A percentile compares a stretch with the other conserved stretches of the same genome.
These are phyloP conservation scores for Begonia peltatifolia DNA, from an alignment of 306 rosid species.

Conservation along the genomic window DNA sequence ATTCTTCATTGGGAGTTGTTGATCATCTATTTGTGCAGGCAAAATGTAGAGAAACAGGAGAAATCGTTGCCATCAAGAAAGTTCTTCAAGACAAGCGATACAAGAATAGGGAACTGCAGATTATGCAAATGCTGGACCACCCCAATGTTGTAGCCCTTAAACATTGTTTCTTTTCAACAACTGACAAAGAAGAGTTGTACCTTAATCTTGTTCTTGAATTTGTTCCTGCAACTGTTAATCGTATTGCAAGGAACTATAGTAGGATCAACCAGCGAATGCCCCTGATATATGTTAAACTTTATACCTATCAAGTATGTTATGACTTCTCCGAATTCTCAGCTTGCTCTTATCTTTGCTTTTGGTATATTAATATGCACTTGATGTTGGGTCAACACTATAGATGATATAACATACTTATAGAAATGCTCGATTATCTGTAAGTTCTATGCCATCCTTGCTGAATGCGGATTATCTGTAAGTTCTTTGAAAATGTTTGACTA, in stretches of 20 bases:
- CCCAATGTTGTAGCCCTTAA: slow-evolving; percentile 83
- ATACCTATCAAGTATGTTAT: slow-evolving; percentile 70
- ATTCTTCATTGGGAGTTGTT: not conserved
- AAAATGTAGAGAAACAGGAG: slow-evolving; percentile 96
- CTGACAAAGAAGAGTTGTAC: slow-evolving; percentile 88
- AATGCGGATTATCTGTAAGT: too few relatives aligned
- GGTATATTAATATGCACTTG: too few relatives aligned
- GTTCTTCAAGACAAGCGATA: slow-evolving; percentile 98
- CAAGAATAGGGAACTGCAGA: slow-evolving; percentile 92
- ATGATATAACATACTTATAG: too few relatives aligned
- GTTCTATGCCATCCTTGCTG: too few relatives aligned
- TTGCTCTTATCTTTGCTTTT: too few relatives aligned
- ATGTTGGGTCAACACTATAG: too few relatives aligned
- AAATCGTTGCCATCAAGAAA: slow-evolving; percentile 94
- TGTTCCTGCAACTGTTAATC: slow-evolving; percentile 89
- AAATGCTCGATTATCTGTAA: too few relatives aligned
- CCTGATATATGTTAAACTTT: slow-evolving; percentile 81
- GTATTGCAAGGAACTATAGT: slow-evolving; percentile 75
- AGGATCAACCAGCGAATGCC: slow-evolving; percentile 94
- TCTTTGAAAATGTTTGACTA: too few relatives aligned
- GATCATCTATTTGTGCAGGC: slow-evolving; percentile 34
- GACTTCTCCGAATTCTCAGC: not conserved
- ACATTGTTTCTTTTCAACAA: slow-evolving; percentile 87
- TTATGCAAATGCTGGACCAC: slow-evolving; percentile 98
- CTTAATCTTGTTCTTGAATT: slow-evolving; percentile 90